Conservation (phyloP, 805 yeast species). For the Wickerhamiella hasegawae region DNA sequence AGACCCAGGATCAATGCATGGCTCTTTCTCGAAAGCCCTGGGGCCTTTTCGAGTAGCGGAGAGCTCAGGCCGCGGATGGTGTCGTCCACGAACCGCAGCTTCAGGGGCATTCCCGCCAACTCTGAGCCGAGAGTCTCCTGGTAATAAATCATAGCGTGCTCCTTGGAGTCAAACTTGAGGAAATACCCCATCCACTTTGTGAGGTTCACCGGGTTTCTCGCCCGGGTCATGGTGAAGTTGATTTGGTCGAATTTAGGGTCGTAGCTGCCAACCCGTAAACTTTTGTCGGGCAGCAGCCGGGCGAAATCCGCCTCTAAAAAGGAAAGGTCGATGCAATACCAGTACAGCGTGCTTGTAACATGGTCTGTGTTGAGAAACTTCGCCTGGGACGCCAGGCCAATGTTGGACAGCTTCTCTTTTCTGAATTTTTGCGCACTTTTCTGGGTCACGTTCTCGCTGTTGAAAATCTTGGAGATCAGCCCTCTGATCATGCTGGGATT, state of each 20-base stretch:
- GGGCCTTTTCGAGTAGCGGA: conserved; percentile 16
- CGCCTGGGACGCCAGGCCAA: neutral
- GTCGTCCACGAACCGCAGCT: conserved; percentile 30
- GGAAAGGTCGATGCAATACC: conserved; percentile 20
- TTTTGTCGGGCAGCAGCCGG: conserved; percentile 18
- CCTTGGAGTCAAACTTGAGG: conserved; percentile 31
- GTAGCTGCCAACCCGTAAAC: conserved; percentile 9
- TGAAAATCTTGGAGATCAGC: conserved; percentile 6
- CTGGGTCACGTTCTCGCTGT: neutral
- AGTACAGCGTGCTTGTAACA: conserved; percentile 19
- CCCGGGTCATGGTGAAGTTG: conserved; percentile 30
- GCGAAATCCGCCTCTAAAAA: conserved; percentile 19
- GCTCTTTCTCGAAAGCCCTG: conserved; percentile 12
- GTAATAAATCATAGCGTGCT: conserved; percentile 36
- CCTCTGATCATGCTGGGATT: conserved; percentile 2
- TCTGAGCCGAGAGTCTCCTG: conserved; percentile 33
- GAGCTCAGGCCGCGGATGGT: conserved; percentile 13
- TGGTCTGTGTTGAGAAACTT: conserved; percentile 12
- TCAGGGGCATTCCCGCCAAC: conserved; percentile 34
- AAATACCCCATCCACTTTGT: conserved; percentile 34
- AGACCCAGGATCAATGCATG: conserved; percentile 21
- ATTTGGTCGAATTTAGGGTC: conserved; percentile 12
- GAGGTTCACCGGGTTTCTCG: conserved; percentile 32
- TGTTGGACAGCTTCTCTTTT: conserved; percentile 1
- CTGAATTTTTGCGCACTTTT: conserved; percentile 1